phyloP scores from a whole-genome alignment of 164 flowering plant species.

The Brasenia schreberi region DNA sequence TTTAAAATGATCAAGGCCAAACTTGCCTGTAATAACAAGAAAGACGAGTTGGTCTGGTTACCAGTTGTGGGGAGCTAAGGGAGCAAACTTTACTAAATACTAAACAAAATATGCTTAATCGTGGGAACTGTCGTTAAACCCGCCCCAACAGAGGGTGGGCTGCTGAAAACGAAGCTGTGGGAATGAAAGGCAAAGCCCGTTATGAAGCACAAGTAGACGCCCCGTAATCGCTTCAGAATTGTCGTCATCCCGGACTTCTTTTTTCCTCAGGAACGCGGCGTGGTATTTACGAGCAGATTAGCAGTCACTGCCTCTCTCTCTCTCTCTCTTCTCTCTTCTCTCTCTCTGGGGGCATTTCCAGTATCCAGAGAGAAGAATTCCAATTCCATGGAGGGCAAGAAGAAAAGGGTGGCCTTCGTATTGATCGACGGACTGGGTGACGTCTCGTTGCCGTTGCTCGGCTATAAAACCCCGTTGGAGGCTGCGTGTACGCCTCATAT shows the following conservation, averaged over 20 bases:
- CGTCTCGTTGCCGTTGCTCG: conserved; percentile 68
- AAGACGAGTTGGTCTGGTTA: too few species aligned
- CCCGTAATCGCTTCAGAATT: too few species aligned
- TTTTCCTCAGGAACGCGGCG: not conserved
- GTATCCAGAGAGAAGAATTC: not conserved
- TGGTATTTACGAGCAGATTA: not conserved
- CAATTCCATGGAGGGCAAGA: conserved; percentile 5
- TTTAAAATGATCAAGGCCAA: too few species aligned
- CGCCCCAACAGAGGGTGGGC: too few species aligned
- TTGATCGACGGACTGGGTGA: conserved; percentile 93
- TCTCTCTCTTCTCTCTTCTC: not conserved
- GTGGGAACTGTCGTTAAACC: too few species aligned
- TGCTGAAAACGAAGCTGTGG: too few species aligned
- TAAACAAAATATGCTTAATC: too few species aligned
- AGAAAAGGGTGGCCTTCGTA: conserved; percentile 71
- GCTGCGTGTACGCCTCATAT: conserved; percentile 60
- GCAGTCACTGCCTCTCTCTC: not conserved
- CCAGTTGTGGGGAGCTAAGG: too few species aligned
- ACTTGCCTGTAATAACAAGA: too few species aligned
- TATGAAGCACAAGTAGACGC: too few species aligned
- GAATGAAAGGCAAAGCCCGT: too few species aligned
- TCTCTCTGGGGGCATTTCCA: not conserved
- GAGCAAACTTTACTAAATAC: too few species aligned
- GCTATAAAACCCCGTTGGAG: conserved; percentile 64
- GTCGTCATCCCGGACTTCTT: not conserved